Evolutionary conservation across 495 filamentous ascomycete species (phyloP), one percentile per base, ranked within the genome.

Genomic region (Pseudomonodictys pantanalensis): DNA sequence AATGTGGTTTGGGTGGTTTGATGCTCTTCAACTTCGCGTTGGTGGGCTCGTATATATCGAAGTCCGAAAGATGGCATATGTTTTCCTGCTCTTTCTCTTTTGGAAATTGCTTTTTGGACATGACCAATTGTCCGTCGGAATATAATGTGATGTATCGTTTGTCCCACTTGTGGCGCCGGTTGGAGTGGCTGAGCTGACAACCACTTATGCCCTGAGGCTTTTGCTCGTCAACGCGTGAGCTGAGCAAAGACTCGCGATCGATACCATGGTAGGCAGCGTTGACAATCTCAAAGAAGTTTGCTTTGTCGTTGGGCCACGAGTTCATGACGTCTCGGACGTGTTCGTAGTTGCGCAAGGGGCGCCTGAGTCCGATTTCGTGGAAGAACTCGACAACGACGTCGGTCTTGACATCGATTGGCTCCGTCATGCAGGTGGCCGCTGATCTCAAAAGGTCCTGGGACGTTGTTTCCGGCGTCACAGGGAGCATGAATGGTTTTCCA

Each of bases 11-110:
- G 24, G 86, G 81, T 5, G 81, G 73, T 45, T 69, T 73, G 51
- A 76, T 67, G 55, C 70, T 72, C 9, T 56, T 8, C 23, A 62
- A 18, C 58, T 87, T 82, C 12, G 81, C 79, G 35, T 83, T 77
- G 2, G 81, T 86, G 9, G 89, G 86, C 7, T 78, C 81, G 72
- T 96, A 96, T 38, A 96, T 88, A 64, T 98, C 93, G 65, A 92
- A 98, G 70, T 97, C 93, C 9, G 91, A 90, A 12, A 98, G 72
- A 71, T 95, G 89, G 68, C 95, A 97, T 28, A 93, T 76, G 58
- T 82, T 87, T 0, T 77, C 71, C 9, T 74, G 68, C 47, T 95
- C 87, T 67, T 86, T 86, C 47, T 95, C 87, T 67, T 86, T 86
- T 8, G 72, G 78, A 9, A 73, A 58, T 44, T 77, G 72, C 62